These are phyloP conservation scores for Chlamydomonas eustigma DNA, from an alignment of 139 green algal genomes.

Conservation along the genomic window DNA sequence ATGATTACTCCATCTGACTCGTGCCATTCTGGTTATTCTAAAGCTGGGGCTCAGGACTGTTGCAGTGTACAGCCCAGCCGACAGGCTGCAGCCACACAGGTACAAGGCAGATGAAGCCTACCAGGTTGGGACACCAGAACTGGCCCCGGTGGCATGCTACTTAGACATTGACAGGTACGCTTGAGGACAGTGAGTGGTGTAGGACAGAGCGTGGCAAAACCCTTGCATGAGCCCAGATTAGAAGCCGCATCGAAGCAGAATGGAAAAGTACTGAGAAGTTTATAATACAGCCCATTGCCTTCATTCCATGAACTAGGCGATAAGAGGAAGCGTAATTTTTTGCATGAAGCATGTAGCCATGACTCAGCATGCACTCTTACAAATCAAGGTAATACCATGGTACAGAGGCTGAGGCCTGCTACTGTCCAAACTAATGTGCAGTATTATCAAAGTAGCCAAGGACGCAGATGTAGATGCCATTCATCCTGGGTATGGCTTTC, in stretches of 20 bases:
- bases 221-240: too few species aligned
- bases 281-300: too few species aligned
- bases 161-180: slow-evolving; percentile 65
- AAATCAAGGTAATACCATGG: background rate
- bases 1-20: too few species aligned
- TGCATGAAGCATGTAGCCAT: too few species aligned
- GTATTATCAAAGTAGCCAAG: slow-evolving; percentile 13
- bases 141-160: slow-evolving; percentile 77
- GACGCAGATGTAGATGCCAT: slow-evolving; percentile 68
- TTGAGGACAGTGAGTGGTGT: too few species aligned
- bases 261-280: too few species aligned
- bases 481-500: slow-evolving; percentile 90
- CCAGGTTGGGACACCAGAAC: slow-evolving; percentile 57
- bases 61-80: slow-evolving; percentile 83
- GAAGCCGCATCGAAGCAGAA: too few species aligned
- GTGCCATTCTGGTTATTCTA: too few species aligned
- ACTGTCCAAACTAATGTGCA: too few species aligned
- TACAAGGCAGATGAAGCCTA: slow-evolving; percentile 95
- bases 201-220: too few species aligned
- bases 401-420: background rate
- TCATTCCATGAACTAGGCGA: too few species aligned
- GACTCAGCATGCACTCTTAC: background rate
- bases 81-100: slow-evolving; percentile 79
- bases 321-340: too few species aligned
- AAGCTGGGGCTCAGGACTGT: slow-evolving; percentile 74